These are phyloP conservation scores for Ilex asprella DNA, from an alignment of 257 asterid genomes.

Conservation along the genomic window DNA sequence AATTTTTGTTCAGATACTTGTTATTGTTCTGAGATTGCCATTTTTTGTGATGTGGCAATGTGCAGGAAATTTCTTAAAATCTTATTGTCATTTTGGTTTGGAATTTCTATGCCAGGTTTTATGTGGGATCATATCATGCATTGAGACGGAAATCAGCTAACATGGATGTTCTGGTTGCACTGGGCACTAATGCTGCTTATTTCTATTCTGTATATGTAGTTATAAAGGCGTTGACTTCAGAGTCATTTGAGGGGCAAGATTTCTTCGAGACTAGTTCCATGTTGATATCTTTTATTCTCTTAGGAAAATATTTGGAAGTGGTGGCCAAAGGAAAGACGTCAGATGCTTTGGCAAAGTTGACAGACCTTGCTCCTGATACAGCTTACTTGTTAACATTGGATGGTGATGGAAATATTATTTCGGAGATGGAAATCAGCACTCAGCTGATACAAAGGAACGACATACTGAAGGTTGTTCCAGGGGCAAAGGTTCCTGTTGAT, in stretches of 20 bases:
- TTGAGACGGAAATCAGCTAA: slow-evolving; percentile 79
- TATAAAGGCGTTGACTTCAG: slow-evolving; percentile 64
- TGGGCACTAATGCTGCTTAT: slow-evolving; percentile 98
- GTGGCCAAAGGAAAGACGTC: slow-evolving; percentile 93
- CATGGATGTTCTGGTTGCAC: slow-evolving; percentile 97
- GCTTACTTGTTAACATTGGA: slow-evolving; percentile 77
- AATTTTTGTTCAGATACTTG: neutral
- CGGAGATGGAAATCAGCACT: slow-evolving; percentile 73
- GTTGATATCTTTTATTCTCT: slow-evolving; percentile 91
- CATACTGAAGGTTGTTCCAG: slow-evolving; percentile 87
- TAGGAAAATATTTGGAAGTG: slow-evolving; percentile 93
- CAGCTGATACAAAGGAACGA: slow-evolving; percentile 83
- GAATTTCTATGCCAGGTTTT: slow-evolving; percentile 60
- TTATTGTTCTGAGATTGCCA: neutral
- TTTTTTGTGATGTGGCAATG: neutral
- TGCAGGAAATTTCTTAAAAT: slow-evolving; percentile 1
- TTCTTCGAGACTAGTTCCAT: slow-evolving; percentile 96
- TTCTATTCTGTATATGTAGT: slow-evolving; percentile 74
- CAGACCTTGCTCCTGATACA: slow-evolving; percentile 84
- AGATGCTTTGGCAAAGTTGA: slow-evolving; percentile 91
- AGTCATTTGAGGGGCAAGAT: slow-evolving; percentile 89
- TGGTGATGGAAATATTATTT: slow-evolving; percentile 63
- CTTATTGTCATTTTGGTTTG: slow-evolving; percentile 12
- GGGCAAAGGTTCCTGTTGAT: slow-evolving; percentile 91
- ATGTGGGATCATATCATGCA: slow-evolving; percentile 91